phyloP scores from a whole-genome alignment of 108 stramenopile species.

The Schizochytrium sp. region DNA sequence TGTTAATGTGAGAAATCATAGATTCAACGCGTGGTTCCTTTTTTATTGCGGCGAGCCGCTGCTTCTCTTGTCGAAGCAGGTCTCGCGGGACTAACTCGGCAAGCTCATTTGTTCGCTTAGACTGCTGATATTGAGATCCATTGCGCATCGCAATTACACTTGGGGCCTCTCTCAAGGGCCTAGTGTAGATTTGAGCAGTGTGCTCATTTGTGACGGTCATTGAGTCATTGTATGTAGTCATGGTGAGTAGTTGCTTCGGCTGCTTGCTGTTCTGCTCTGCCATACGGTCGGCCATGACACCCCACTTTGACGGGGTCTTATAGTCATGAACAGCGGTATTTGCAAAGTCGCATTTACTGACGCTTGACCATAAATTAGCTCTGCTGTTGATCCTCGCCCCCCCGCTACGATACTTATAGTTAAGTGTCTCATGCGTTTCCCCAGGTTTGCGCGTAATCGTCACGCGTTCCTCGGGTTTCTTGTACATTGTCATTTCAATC shows the following conservation, averaged over 20 bases:
- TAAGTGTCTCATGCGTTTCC: constrained; percentile 30
- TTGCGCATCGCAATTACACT: constrained; percentile 3
- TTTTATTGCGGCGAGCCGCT: neutral
- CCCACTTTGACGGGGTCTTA: constrained; percentile 38
- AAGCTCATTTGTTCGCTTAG: neutral
- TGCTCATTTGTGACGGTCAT: neutral
- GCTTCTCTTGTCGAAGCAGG: neutral
- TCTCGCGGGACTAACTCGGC: neutral
- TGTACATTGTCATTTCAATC: neutral
- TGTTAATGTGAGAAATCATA: constrained; percentile 6
- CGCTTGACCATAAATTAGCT: neutral
- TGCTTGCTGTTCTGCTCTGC: neutral
- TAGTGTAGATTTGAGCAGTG: neutral
- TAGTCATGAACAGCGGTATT: neutral
- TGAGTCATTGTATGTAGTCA: constrained; percentile 4
- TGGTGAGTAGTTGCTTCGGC: neutral
- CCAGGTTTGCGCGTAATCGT: constrained; percentile 49
- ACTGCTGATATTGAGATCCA: neutral
- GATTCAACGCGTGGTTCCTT: constrained; percentile 33
- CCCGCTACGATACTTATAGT: neutral
- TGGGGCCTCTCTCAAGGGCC: constrained; percentile 33
- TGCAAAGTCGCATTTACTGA: neutral
- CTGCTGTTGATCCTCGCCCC: neutral
- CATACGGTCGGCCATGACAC: constrained; percentile 17
- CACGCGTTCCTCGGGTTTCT: constrained; percentile 2